Base-by-base conservation (phyloP, 306 rosid species). In the Vicia sativa region DNA sequence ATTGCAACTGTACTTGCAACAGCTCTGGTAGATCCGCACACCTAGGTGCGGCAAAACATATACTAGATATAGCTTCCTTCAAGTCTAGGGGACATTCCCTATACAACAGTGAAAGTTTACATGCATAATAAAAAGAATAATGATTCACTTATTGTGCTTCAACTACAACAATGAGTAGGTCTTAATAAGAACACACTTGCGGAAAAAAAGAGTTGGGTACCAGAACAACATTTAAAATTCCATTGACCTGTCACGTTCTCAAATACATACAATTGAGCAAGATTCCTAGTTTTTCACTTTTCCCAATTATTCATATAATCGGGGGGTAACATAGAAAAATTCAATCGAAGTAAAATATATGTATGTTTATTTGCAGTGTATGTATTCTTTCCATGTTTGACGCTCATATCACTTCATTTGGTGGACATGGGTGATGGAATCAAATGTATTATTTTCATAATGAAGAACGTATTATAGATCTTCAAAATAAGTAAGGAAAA, bases 31-130 rank as follows among this genome's bases (percentile, higher is more conserved):
- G 86, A 82, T 90, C 96, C 3, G 98, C 91, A 71, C 98, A 90
- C 72, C 98, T 86, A 52, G 98, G 98, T 38, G 98, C 98, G 37
- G 96, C 96, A 84, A 92, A 92, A 79, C 96, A 86, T 74, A 92
- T 75, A 65, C 96, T 89, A 28, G 96, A 87, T 83, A 92, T 89
- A 55, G 98, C 96, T 83, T 89, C 98, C 78, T 92, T 92, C 87
- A 92, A 86, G 78, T 92, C 98, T 52, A 92, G 45, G 64, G 98
- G 98, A 39, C 91, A 84, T 80, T 92, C 98, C 87, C 98, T 92
- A 69, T 38, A 68, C 35, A 67, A 55, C 43, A 46, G 46, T 37
- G 21, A 55, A 59, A 65, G 18, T 15, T 38, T 35, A 37, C 41
- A 67, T 16, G 14, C 52, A 69, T 53, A 67, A 29, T 66, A 19